These are phyloP conservation scores for Paecilomyces sp. DNA, from an alignment of 2,329 filamentous ascomycete genomes.

Conservation along the genomic window DNA sequence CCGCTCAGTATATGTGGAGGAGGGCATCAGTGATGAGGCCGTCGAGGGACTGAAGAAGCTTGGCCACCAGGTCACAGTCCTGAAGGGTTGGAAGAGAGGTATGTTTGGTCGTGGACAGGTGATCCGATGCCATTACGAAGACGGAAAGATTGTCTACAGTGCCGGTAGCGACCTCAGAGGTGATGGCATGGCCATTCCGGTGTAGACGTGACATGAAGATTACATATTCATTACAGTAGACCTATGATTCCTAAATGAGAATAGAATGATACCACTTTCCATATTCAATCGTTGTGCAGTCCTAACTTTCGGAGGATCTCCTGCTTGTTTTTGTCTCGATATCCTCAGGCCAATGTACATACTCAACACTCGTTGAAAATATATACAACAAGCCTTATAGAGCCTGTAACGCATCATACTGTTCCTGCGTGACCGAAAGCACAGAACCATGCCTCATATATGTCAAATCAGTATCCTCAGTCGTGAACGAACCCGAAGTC, in stretches of 20 bases:
- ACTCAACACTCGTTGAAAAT: too few relatives aligned
- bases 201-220: constrained; percentile 6
- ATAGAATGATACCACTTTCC: neutral
- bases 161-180: constrained; percentile 83
- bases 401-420: too few relatives aligned
- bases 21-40: constrained; percentile 65
- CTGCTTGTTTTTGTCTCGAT: too few relatives aligned
- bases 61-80: constrained; percentile 66
- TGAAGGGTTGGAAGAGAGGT: constrained; percentile 57
- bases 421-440: too few relatives aligned
- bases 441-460: too few relatives aligned
- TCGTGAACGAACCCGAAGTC: too few relatives aligned
- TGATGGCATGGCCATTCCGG: constrained; percentile 65
- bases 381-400: too few relatives aligned
- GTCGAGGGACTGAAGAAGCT: constrained; percentile 59
- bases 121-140: constrained; percentile 71
- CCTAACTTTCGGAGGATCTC: too few relatives aligned
- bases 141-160: constrained; percentile 69
- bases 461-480: too few relatives aligned
- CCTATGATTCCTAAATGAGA: neutral
- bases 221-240: neutral
- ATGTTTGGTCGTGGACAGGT: constrained; percentile 84
- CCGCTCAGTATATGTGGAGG: constrained; percentile 68
- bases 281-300: too few relatives aligned
- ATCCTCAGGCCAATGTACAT: too few relatives aligned